phyloP scores from a whole-genome alignment of 257 asterid genomes.

The Scutellaria barbata region DNA sequence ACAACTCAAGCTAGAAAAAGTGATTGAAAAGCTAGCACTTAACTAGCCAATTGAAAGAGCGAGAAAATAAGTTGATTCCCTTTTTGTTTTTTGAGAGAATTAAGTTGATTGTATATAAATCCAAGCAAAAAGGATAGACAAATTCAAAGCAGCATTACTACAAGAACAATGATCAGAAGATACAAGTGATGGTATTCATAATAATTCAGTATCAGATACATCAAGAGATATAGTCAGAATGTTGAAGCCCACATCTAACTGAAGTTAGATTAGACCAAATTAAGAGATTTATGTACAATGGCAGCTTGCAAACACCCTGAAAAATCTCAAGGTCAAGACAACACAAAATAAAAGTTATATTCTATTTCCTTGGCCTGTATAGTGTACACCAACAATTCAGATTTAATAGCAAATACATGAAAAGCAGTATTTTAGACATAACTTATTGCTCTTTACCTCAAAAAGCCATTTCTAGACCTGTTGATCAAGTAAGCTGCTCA shows the following conservation, averaged over 20 bases:
- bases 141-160: conserved; percentile 7
- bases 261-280: conserved; percentile 29
- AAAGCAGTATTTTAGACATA: conserved; percentile 20
- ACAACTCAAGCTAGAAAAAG: not conserved
- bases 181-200: not conserved
- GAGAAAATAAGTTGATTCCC: too few relatives aligned
- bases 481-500: conserved; percentile 46
- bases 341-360: conserved; percentile 21
- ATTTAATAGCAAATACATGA: conserved; percentile 25
- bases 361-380: conserved; percentile 34
- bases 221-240: not conserved
- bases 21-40: too few relatives aligned
- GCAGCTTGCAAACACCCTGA: conserved; percentile 1
- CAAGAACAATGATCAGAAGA: not conserved
- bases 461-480: conserved; percentile 31
- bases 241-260: conserved; percentile 21
- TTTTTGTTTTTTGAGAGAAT: too few relatives aligned
- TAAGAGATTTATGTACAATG: conserved; percentile 23
- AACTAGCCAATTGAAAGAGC: too few relatives aligned
- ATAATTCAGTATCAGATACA: not conserved
- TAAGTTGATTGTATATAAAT: not conserved
- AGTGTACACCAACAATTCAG: conserved; percentile 42
- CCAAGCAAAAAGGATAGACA: conserved; percentile 5
- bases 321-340: conserved; percentile 28
- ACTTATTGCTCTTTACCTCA: conserved; percentile 42